Evolutionary conservation across 441 rosid genomes (phyloP).

Genomic region (Sinapis alba): DNA sequence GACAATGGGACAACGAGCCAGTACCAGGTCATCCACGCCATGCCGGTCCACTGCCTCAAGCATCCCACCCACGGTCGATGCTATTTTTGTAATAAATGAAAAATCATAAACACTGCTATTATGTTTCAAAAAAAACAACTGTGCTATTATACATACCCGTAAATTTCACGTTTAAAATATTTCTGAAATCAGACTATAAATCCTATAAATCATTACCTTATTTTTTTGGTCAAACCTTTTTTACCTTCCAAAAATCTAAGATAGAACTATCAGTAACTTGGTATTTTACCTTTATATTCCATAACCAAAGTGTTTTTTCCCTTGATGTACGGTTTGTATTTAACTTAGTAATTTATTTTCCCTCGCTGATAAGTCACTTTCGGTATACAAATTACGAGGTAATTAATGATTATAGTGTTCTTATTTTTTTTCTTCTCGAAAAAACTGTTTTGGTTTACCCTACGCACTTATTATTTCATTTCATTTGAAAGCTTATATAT

Average conservation of each 20-base stretch:
- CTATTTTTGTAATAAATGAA: slow-evolving; percentile 37
- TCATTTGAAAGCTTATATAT: background rate
- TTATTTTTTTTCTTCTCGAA: background rate
- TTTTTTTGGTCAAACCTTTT: background rate
- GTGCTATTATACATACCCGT: background rate
- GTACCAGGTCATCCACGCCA: slow-evolving; percentile 45
- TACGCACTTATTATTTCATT: slow-evolving; percentile 2
- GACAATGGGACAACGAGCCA: slow-evolving; percentile 37
- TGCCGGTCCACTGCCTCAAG: slow-evolving; percentile 42
- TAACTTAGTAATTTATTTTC: slow-evolving; percentile 27
- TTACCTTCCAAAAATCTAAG: background rate
- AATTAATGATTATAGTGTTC: slow-evolving; percentile 20
- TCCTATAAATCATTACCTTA: background rate
- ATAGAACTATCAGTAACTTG: background rate
- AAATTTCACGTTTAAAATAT: background rate
- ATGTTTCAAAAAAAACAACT: too few species aligned
- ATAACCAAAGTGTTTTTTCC: slow-evolving; percentile 29
- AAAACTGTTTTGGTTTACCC: slow-evolving; percentile 15
- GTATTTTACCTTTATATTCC: background rate
- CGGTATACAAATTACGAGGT: slow-evolving; percentile 27
- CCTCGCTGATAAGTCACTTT: slow-evolving; percentile 34
- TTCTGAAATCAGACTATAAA: background rate
- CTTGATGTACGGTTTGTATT: slow-evolving; percentile 22
- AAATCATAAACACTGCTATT: slow-evolving; percentile 23
- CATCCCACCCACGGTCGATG: slow-evolving; percentile 44